Conservation (phyloP, 306 rosid species). For the Malus domestica region ASM211411v1 NC_041792.1:17676907-17677406, state of each 20-base stretch:
- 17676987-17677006: background rate
- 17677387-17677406: background rate
- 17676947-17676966: background rate
- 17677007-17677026: background rate
- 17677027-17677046: background rate
- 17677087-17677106: background rate
- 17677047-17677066: background rate
- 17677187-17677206: background rate
- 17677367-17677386: too few species aligned
- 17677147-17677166: background rate
- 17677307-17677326: too few species aligned
- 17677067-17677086: background rate
- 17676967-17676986: background rate
- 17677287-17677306: too few species aligned
- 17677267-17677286: too few species aligned
- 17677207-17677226: too few species aligned
- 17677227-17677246: too few species aligned
- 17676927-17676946: background rate
- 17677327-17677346: too few species aligned
- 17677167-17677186: background rate
- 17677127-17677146: background rate
- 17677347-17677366: too few species aligned
- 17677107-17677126: background rate
- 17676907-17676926: background rate
- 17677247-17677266: too few species aligned